These are phyloP conservation scores for Botrytis fragariae DNA, from an alignment of 2,329 filamentous ascomycete species.

Conservation along the genomic window DNA sequence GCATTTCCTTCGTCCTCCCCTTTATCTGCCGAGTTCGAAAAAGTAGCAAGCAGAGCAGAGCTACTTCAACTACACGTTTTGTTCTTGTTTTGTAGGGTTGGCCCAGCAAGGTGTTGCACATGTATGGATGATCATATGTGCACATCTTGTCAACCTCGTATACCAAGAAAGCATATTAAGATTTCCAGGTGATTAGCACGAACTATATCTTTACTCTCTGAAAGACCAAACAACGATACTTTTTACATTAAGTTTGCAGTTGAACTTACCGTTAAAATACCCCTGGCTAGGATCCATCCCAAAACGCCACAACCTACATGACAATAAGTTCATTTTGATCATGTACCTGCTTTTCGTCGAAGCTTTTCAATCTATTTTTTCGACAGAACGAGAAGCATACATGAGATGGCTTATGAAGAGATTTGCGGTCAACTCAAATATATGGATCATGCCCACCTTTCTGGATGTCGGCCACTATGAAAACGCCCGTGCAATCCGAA, in stretches of 20 bases:
- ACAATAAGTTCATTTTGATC: background rate
- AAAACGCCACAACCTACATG: background rate
- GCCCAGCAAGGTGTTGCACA: background rate
- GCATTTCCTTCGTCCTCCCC: background rate
- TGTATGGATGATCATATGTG: background rate
- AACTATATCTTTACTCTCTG: background rate
- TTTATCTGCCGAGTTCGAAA: slow-evolving; percentile 2
- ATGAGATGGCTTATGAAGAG: background rate
- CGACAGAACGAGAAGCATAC: background rate
- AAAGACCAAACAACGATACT: background rate
- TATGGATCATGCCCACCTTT: background rate
- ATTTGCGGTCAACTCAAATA: background rate
- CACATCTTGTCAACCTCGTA: background rate
- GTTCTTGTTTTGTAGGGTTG: background rate
- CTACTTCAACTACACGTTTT: background rate
- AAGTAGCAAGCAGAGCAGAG: background rate
- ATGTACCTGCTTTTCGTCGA: background rate
- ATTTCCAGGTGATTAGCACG: background rate
- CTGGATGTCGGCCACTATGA: background rate
- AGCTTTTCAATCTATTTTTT: background rate
- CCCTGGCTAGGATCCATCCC: background rate
- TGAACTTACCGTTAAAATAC: too few relatives aligned
- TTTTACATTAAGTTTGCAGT: background rate
- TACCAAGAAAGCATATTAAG: background rate
- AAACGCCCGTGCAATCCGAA: background rate